Base-by-base conservation (phyloP, 2,329 filamentous ascomycete species). In the Zymoseptoria brevis region DNA sequence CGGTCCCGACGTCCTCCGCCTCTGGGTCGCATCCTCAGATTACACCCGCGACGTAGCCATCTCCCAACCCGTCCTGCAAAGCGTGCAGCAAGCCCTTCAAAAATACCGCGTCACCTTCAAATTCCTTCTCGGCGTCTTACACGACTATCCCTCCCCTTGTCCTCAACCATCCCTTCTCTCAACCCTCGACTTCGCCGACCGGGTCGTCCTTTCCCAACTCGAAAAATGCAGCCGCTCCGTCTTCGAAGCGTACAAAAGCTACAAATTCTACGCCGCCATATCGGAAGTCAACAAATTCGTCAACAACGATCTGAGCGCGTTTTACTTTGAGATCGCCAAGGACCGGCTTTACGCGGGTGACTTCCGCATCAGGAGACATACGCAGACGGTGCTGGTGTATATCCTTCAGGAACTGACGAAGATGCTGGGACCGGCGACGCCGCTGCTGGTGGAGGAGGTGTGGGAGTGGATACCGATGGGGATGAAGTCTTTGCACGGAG, bases 311-410 rank as follows among this genome's bases (percentile, higher is more conserved):
- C 81, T 99, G 22, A 96, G 91, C 0, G 87, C 93, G 0, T 96
- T 96, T 73, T 99, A 97, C 73, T 84, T 99, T 59, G 94, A 99
- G 74, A 86, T 89, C 0, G 80, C 92, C 67, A 99, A 99, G 74
- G 94, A 99, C 69, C 82, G 90, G 2, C 79, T 97, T 1, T 99
- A 99, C 77, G 94, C 92, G 52, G 89, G 88, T 29, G 83, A 86
- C 61, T 83, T 83, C 13, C 80, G 82, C 13, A 87, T 88, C 53
- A 78, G 84, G 56, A 69, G 77, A 24, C 77, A 78, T 21, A 81
- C 82, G 1, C 84, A 87, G 65, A 79, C 76, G 4, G 80, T 83
- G 1, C 73, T 87, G 7, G 79, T 78, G 53, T 72, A 80, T 26
- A 83, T 96, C 57, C 85, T 93, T 61, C 76, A 83, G 5, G 85